Evolutionary conservation across 129 eudicot genomes (phyloP), one percentile per base, ranked within the genome.

Genomic region (Flaveria ramosissima): DNA sequence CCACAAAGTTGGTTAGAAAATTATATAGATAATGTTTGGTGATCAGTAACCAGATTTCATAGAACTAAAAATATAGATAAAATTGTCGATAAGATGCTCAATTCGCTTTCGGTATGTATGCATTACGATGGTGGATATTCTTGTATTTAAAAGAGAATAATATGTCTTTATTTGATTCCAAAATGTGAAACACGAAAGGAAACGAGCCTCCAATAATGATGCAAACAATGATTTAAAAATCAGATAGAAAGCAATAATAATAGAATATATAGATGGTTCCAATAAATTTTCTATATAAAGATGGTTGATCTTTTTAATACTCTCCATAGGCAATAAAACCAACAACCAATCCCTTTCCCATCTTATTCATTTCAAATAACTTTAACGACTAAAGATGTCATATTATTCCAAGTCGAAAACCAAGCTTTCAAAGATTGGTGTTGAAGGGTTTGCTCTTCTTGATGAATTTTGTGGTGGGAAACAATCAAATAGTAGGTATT

Each of bases 401-500:
- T 30, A n/a, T 27, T 60, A n/a, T 16, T 60, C 61, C n/a, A 78
- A 70, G 77, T 21, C 77, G 21, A 70, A 70, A 70, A 41, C 62
- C 7, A 57, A 72, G 57, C 83, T 72, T 39, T 24, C 32, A 39
- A 72, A 53, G 67, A 71, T 79, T 65, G 83, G 78, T 20, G 57
- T 20, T 1, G 83, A 79, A 46, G 83, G 60, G 9, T 80, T 80
- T 73, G 68, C 62, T 53, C 68, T 80, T 17, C 69, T 73, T 43
- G 79, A 79, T 61, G 72, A 47, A 51, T 73, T 73, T 30, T 51
- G 66, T 0, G 21, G 61, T 45, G 68, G 51, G 39, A 56, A 41
- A 45, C 67, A 53, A 65, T 55, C n/a, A 45, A 79, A 63, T 12
- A 43, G 52, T 17, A 53, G 4, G 23, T 53, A 64, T 43, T 21